Evolutionary conservation across 2,329 filamentous ascomycete species (phyloP).

Genomic region (Aspergillus sp.): DNA sequence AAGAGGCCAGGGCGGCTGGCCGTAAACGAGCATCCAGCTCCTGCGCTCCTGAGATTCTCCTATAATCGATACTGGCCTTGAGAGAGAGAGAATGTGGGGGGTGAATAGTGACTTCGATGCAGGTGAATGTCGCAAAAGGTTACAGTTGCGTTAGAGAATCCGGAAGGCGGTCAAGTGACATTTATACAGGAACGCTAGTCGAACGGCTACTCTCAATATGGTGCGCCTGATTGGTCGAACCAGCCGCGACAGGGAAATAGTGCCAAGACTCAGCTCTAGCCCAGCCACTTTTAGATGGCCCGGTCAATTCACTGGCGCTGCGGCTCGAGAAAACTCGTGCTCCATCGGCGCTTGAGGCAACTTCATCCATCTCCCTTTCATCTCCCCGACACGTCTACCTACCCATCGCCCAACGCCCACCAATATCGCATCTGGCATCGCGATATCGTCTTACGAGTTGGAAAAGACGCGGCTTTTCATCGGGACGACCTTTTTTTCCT

Average conservation of each 20-base stretch:
- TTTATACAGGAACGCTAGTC: slow-evolving; percentile 9
- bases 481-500: slow-evolving; percentile 20
- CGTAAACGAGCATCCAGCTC: slow-evolving; percentile 20
- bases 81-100: too few relatives aligned
- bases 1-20: slow-evolving; percentile 15
- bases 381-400: slow-evolving; percentile 25
- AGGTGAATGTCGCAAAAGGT: slow-evolving; percentile 1
- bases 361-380: slow-evolving; percentile 35
- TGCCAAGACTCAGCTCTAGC: slow-evolving; percentile 4
- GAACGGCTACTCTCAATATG: not conserved
- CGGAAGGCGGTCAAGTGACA: slow-evolving; percentile 14
- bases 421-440: slow-evolving; percentile 37
- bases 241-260: not conserved
- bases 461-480: slow-evolving; percentile 18
- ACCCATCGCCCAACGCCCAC: slow-evolving; percentile 24
- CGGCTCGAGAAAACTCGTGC: slow-evolving; percentile 34
- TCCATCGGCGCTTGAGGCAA: slow-evolving; percentile 34
- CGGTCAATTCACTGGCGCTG: slow-evolving; percentile 16
- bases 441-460: slow-evolving; percentile 28
- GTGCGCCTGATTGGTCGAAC: slow-evolving; percentile 3
- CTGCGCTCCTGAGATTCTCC: not conserved
- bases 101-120: too few relatives aligned
- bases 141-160: slow-evolving; percentile 3
- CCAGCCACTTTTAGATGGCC: slow-evolving; percentile 10
- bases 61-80: slow-evolving; percentile 3